Percentiles rank a stretch among this genome's conserved stretches.
Evolutionary conservation across 2,329 filamentous ascomycete species (phyloP).

Genomic region (Albifimbria verrucaria): DNA sequence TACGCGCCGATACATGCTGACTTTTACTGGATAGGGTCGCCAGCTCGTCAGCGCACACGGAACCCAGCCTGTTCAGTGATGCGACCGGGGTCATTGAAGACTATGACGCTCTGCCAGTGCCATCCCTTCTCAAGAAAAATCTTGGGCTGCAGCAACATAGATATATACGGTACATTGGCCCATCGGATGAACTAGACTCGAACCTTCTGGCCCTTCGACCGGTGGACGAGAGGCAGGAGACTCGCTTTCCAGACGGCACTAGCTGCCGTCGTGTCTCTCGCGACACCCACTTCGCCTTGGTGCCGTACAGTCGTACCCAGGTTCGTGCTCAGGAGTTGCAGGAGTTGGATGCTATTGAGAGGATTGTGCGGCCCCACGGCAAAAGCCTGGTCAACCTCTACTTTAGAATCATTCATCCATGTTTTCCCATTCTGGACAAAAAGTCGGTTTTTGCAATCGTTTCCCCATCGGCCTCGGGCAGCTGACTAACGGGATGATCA

Average conservation of each 20-base stretch:
- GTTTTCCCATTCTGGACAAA: constrained; percentile 51
- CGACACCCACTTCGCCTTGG: constrained; percentile 25
- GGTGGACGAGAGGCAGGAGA: constrained; percentile 8
- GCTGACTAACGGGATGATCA: neutral
- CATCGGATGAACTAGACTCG: constrained; percentile 7
- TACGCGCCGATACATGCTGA: neutral
- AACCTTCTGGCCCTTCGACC: constrained; percentile 6
- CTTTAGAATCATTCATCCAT: constrained; percentile 54
- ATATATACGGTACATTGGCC: constrained; percentile 7
- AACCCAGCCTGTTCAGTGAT: neutral
- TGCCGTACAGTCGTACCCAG: constrained; percentile 18
- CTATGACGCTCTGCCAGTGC: constrained; percentile 6
- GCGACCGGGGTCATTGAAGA: constrained; percentile 5
- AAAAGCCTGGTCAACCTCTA: constrained; percentile 59
- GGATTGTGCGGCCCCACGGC: constrained; percentile 56
- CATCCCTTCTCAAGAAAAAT: constrained; percentile 10
- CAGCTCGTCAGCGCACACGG: neutral
- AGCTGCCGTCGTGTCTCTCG: constrained; percentile 22
- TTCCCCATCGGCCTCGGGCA: neutral
- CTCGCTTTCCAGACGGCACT: constrained; percentile 5
- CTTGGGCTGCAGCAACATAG: constrained; percentile 10
- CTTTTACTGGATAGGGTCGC: neutral
- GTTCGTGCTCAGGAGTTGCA: constrained; percentile 4
- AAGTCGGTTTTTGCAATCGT: constrained; percentile 21
- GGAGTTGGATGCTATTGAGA: constrained; percentile 45